phyloP scores from a whole-genome alignment of 176 grass and related monocot genomes.

The Cenchrus purpureus region DNA sequence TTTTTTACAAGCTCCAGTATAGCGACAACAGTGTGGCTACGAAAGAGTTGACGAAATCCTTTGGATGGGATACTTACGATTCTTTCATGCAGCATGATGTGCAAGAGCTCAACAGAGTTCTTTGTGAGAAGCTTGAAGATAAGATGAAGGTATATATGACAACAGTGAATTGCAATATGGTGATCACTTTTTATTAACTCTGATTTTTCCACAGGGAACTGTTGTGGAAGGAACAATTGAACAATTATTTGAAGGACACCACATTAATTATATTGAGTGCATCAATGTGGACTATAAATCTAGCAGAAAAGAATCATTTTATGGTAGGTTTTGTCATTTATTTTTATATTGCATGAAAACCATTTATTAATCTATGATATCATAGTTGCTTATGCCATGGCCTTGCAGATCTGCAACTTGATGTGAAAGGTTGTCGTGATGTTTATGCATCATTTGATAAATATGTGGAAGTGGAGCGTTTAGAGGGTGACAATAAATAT shows the following conservation, averaged over 20 bases:
- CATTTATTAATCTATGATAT: constrained; percentile 34
- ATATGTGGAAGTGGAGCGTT: constrained; percentile 96
- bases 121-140: constrained; percentile 98
- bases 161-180: constrained; percentile 24
- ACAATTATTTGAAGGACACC: constrained; percentile 98
- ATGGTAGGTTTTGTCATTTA: constrained; percentile 50
- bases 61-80: constrained; percentile 99
- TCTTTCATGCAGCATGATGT: constrained; percentile 99
- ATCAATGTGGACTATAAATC: constrained; percentile 99
- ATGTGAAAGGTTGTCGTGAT: constrained; percentile 97
- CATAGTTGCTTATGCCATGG: constrained; percentile 30
- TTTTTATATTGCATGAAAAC: constrained; percentile 25
- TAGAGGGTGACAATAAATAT: constrained; percentile 99
- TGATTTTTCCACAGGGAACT: constrained; percentile 65
- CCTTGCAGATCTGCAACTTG: constrained; percentile 89
- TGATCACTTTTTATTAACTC: constrained; percentile 30
- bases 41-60: constrained; percentile 99
- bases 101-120: constrained; percentile 99
- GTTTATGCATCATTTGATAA: constrained; percentile 99
- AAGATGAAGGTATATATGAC: constrained; percentile 88
- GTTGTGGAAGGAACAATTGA: constrained; percentile 96
- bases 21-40: constrained; percentile 95
- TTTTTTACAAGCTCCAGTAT: constrained; percentile 99
- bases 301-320: constrained; percentile 94
- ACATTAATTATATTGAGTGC: constrained; percentile 98